Evolutionary conservation across 148 eudicot genomes (phyloP), one percentile per base, ranked within the genome.

Genomic region (Fagopyrum esculentum): DNA sequence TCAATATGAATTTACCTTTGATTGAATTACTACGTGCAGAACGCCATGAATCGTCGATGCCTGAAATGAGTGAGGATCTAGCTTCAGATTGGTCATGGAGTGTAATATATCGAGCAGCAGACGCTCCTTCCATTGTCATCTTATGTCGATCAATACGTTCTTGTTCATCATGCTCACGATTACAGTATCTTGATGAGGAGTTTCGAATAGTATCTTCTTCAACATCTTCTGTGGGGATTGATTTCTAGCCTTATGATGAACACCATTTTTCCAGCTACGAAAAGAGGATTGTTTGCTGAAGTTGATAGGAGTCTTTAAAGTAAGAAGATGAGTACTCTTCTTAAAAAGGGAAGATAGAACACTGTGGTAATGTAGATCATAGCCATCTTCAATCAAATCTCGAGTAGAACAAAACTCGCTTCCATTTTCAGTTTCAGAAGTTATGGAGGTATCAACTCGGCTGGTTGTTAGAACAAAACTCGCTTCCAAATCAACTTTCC

Each of bases 61-160:
- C 70, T 87, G 87, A 79, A 91, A 80, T 3, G 84, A 83, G 73
- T 85, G 81, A 71, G 83, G 78, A 70, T 87, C 90, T 56, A 91
- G 50, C 16, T 80, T 82, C n/a, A 89, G 82, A 45, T 64, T 81
- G 74, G 84, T 76, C 68, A 89, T 19, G 12, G 82, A 78, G 30
- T 85, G 90, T 74, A 91, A 82, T 69, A 87, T 81, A 55, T 84
- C 81, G 2, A 87, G 69, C 77, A 88, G 79, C 69, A 87, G 79
- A 19, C 70, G 35, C 49, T 87, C 97, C 69, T 83, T 86, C 86
- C 86, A 91, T 9, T 81, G 84, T 71, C 91, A 87, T 46, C 76
- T 79, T 57, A 91, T 78, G 74, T 87, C 83, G 19, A 90, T 82
- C 75, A 22, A 59, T 0, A 74, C 16, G 13, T 85, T 87, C 64